A percentile compares a stretch with the other conserved stretches of the same genome.
phyloP scores from a whole-genome alignment of 179 eudicot species.

The Sideroxylon spinosum region DNA sequence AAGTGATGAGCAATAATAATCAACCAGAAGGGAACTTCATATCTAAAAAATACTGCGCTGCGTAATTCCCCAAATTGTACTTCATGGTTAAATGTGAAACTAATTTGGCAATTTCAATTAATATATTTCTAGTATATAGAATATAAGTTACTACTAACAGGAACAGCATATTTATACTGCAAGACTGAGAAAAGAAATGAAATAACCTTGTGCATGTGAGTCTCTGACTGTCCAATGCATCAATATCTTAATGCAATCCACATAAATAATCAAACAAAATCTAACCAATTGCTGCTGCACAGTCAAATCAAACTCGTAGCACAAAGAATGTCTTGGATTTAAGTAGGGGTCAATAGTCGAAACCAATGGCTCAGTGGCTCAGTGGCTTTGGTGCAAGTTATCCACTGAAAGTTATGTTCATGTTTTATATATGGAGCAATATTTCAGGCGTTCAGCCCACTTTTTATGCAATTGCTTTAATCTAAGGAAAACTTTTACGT shows the following conservation, averaged over 20 bases:
- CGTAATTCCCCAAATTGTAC: neutral
- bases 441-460: neutral
- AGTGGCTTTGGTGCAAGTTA: neutral
- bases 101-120: neutral
- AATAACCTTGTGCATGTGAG: neutral
- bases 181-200: neutral
- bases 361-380: too few relatives aligned
- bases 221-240: neutral
- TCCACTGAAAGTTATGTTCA: neutral
- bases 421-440: neutral
- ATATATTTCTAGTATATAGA: neutral
- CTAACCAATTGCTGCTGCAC: neutral
- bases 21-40: neutral
- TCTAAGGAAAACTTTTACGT: neutral
- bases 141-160: neutral
- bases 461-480: neutral
- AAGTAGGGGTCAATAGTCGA: neutral
- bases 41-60: neutral
- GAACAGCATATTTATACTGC: neutral
- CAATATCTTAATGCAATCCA: neutral
- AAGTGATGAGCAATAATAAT: neutral
- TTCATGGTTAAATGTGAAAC: neutral
- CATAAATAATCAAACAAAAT: neutral
- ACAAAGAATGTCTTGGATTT: neutral
- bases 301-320: neutral